Evolutionary conservation across 345 rosid species (phyloP).

Genomic region (Syzygium aqueum): DNA sequence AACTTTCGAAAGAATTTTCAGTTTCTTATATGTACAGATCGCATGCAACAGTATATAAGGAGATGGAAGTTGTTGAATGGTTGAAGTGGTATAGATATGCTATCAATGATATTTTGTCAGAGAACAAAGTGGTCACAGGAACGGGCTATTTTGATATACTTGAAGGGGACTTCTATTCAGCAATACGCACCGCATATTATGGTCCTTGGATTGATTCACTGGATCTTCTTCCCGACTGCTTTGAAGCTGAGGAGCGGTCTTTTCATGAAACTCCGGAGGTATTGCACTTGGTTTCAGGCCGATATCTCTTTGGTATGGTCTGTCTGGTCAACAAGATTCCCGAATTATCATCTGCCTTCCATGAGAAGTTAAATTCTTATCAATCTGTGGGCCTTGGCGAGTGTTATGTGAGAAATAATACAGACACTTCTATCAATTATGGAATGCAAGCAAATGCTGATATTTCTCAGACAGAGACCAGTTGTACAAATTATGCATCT

Average conservation of each 20-base stretch:
- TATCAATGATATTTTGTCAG: slow-evolving; percentile 58
- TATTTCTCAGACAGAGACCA: slow-evolving; percentile 16
- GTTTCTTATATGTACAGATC: slow-evolving; percentile 27
- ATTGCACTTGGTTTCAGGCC: slow-evolving; percentile 87
- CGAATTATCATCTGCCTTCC: slow-evolving; percentile 33
- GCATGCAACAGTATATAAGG: slow-evolving; percentile 17
- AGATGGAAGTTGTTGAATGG: slow-evolving; percentile 97
- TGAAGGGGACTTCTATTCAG: slow-evolving; percentile 83
- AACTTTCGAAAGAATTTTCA: slow-evolving; percentile 29
- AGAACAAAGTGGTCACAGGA: slow-evolving; percentile 61
- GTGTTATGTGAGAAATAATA: not conserved
- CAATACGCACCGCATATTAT: slow-evolving; percentile 64
- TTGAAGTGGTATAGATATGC: slow-evolving; percentile 78
- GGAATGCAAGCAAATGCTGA: slow-evolving; percentile 19
- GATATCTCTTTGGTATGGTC: slow-evolving; percentile 89
- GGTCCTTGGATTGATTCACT: slow-evolving; percentile 78
- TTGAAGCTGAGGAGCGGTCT: slow-evolving; percentile 98
- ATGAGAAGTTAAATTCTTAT: slow-evolving; percentile 30
- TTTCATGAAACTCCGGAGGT: slow-evolving; percentile 61
- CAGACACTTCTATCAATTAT: slow-evolving; percentile 1
- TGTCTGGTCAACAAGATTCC: slow-evolving; percentile 43
- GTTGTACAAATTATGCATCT: slow-evolving; percentile 19
- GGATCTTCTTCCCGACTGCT: slow-evolving; percentile 80
- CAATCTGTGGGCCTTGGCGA: slow-evolving; percentile 16
- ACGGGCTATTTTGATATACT: slow-evolving; percentile 63